These are phyloP conservation scores for Aspergillus kassunensis DNA, from an alignment of 495 filamentous ascomycete species.

Conservation along the genomic window DNA sequence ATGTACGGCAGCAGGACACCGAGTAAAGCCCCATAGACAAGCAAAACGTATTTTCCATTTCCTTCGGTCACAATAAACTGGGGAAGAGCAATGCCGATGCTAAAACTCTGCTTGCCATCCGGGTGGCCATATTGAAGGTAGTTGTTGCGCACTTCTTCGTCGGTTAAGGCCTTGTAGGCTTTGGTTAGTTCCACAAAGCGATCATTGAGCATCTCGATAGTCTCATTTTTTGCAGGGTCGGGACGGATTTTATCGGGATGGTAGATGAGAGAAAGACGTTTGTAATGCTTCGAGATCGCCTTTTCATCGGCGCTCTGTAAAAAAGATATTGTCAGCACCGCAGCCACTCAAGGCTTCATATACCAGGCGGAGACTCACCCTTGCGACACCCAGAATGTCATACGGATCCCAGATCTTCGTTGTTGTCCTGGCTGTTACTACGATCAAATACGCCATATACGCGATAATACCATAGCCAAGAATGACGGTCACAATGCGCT, in stretches of 20 bases:
- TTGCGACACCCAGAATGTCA: conserved; percentile 80
- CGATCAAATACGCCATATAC: conserved; percentile 88
- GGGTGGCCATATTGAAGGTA: conserved; percentile 93
- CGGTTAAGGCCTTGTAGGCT: conserved; percentile 94
- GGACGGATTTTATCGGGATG: conserved; percentile 90
- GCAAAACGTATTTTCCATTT: conserved; percentile 89
- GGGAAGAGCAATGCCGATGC: conserved; percentile 94
- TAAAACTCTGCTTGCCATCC: conserved; percentile 95
- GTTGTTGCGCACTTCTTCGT: conserved; percentile 96
- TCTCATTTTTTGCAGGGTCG: conserved; percentile 83
- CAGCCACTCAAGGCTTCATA: no score
- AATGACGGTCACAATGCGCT: conserved; percentile 73
- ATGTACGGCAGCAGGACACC: conserved; percentile 89
- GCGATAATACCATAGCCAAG: conserved; percentile 81
- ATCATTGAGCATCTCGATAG: conserved; percentile 76
- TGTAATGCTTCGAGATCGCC: conserved; percentile 85
- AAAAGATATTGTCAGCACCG: conserved; percentile 5
- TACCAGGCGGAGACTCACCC: no score
- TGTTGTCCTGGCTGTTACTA: conserved; percentile 65
- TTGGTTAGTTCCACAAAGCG: conserved; percentile 92
- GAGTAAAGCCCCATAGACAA: conserved; percentile 81
- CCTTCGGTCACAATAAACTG: conserved; percentile 90
- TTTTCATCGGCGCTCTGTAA: conserved; percentile 74
- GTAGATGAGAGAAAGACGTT: conserved; percentile 74
- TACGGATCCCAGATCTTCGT: conserved; percentile 94